Conservation (phyloP, 2,329 filamentous ascomycete genomes). For the Sporothrix phasma region DNA sequence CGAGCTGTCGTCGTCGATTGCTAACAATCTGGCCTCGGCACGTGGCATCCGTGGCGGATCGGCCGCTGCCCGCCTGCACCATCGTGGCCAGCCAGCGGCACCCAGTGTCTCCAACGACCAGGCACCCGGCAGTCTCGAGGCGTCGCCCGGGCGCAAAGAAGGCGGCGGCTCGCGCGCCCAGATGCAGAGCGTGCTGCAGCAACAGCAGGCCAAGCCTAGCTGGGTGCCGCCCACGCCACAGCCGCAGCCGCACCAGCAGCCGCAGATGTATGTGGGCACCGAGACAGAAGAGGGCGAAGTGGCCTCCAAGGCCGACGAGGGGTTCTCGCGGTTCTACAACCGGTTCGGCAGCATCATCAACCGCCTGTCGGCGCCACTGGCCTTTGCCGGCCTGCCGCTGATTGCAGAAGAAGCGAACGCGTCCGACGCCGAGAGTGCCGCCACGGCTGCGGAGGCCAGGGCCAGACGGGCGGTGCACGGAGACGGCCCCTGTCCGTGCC, state of each 20-base stretch:
- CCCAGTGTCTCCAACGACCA: constrained; percentile 67
- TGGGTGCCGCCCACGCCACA: constrained; percentile 33
- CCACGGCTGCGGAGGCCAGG: constrained; percentile 31
- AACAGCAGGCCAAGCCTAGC: constrained; percentile 39
- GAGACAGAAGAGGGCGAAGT: constrained; percentile 21
- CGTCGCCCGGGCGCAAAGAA: constrained; percentile 30
- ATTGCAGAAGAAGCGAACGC: constrained; percentile 38
- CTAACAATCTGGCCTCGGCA: constrained; percentile 77
- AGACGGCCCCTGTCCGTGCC: not conserved
- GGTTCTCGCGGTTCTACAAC: constrained; percentile 84
- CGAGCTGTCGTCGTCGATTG: constrained; percentile 71
- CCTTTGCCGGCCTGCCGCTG: constrained; percentile 84
- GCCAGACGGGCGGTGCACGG: constrained; percentile 20
- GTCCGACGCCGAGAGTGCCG: not conserved
- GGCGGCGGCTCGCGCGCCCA: constrained; percentile 40
- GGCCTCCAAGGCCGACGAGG: constrained; percentile 49
- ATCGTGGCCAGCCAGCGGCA: constrained; percentile 57
- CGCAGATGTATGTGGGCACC: constrained; percentile 22
- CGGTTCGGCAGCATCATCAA: constrained; percentile 85
- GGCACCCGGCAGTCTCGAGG: constrained; percentile 58
- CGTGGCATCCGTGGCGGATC: constrained; percentile 54
- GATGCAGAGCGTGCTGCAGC: constrained; percentile 48
- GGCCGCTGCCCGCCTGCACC: constrained; percentile 37
- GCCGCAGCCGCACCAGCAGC: constrained; percentile 27
- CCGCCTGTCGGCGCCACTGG: constrained; percentile 77